Percentiles rank a stretch among this genome's conserved stretches.
Evolutionary conservation across 306 rosid genomes (phyloP).

Genomic region (Geum urbanum): DNA sequence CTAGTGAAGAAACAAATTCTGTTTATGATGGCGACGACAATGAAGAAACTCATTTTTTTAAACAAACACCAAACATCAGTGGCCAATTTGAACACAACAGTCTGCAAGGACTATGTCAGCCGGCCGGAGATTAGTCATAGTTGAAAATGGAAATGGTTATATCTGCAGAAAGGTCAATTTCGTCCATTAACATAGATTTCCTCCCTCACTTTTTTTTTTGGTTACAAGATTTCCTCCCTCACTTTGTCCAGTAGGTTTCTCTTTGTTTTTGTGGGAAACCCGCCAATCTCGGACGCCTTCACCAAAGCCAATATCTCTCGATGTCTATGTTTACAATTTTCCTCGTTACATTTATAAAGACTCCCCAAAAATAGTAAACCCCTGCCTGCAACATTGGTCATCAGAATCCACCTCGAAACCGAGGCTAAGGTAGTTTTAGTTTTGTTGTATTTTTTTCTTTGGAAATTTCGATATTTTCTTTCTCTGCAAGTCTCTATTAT

Average conservation of each 20-base stretch:
- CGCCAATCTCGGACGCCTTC: conserved; percentile 58
- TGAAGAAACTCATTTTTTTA: background rate
- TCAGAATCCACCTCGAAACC: background rate
- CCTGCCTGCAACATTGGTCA: background rate
- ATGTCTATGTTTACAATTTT: conserved; percentile 5
- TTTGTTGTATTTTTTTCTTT: background rate
- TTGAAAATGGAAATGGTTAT: background rate
- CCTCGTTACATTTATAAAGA: background rate
- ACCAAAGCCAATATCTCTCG: conserved; percentile 8
- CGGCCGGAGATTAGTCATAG: conserved; percentile 4
- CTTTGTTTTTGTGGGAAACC: conserved; percentile 31
- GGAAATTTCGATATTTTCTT: conserved; percentile 1
- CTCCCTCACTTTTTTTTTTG: conserved; percentile 9
- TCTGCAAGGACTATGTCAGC: conserved; percentile 10
- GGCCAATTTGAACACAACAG: background rate
- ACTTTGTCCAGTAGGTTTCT: conserved; percentile 24
- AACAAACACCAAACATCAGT: background rate
- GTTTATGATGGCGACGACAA: too few species aligned
- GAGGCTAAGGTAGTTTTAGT: conserved; percentile 11
- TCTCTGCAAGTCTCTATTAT: background rate
- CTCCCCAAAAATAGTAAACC: conserved; percentile 1
- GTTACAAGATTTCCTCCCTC: conserved; percentile 6
- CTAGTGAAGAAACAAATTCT: too few species aligned
- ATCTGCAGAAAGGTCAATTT: background rate
- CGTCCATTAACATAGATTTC: background rate